Conservation (phyloP, 129 eudicot genomes). For the Chrysanthemum seticuspe region DNA sequence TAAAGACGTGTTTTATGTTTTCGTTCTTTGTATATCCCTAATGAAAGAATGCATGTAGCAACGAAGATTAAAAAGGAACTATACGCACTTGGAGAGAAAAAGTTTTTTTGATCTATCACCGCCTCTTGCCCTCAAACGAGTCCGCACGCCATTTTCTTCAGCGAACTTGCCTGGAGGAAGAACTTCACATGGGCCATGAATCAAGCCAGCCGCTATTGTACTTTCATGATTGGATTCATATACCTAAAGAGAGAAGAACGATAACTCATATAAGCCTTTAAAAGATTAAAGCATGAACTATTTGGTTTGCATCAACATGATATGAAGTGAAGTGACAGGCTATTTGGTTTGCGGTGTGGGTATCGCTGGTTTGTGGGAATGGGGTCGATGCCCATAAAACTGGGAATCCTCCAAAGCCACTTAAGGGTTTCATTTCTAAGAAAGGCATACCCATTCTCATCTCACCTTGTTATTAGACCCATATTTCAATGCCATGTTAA, state of each 20-base stretch:
- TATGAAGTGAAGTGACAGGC: too few species aligned
- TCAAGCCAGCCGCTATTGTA: constrained; percentile 53
- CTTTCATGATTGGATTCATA: constrained; percentile 72
- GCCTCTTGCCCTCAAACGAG: constrained; percentile 32
- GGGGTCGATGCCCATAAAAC: too few species aligned
- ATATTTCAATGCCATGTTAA: constrained; percentile 8
- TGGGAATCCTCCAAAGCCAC: too few species aligned
- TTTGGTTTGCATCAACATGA: too few species aligned
- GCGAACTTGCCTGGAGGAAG: constrained; percentile 65
- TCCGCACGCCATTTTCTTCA: constrained; percentile 51
- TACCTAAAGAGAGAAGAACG: constrained; percentile 49
- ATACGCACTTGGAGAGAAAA: constrained; percentile 77
- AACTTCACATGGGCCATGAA: constrained; percentile 79
- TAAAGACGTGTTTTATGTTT: neutral
- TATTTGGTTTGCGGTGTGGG: too few species aligned
- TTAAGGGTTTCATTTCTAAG: too few species aligned
- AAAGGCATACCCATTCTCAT: too few species aligned
- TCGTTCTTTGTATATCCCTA: neutral
- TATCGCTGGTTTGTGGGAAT: too few species aligned
- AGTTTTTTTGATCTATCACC: constrained; percentile 43
- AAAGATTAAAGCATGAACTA: neutral
- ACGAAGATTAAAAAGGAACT: neutral
- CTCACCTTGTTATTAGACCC: neutral
- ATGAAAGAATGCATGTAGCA: neutral
- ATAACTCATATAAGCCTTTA: neutral